Conservation (phyloP, 2,329 filamentous ascomycete species). For the Tolypocladium paradoxum region DNA sequence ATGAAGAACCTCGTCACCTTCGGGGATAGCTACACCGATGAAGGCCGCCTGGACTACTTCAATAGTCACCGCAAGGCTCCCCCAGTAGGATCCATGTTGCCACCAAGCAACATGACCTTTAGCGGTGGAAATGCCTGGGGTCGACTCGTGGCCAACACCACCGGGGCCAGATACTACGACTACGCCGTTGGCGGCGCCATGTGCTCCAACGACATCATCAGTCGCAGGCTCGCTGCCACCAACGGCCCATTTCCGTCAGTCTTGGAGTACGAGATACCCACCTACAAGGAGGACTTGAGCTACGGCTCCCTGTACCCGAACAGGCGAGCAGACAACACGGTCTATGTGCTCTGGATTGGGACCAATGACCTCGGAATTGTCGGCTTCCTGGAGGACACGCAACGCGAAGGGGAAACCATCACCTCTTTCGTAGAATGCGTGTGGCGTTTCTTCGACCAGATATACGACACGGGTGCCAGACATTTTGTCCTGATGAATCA, state of each 20-base stretch:
- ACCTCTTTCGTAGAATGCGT: slow-evolving; percentile 58
- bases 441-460: slow-evolving; percentile 47
- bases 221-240: slow-evolving; percentile 40
- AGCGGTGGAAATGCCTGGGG: slow-evolving; percentile 60
- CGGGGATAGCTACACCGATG: slow-evolving; percentile 69
- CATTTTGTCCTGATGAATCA: slow-evolving; percentile 64
- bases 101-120: slow-evolving; percentile 39
- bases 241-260: slow-evolving; percentile 50
- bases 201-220: slow-evolving; percentile 58
- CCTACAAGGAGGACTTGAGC: slow-evolving; percentile 39
- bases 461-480: slow-evolving; percentile 57
- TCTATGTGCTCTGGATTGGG: slow-evolving; percentile 71
- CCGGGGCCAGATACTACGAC: slow-evolving; percentile 47
- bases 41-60: slow-evolving; percentile 57
- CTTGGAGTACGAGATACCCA: slow-evolving; percentile 48
- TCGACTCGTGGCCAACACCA: slow-evolving; percentile 51
- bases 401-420: slow-evolving; percentile 48
- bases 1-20: slow-evolving; percentile 52
- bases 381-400: slow-evolving; percentile 56
- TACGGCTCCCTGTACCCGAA: slow-evolving; percentile 28
- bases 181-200: slow-evolving; percentile 66
- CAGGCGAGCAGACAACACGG: slow-evolving; percentile 45
- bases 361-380: slow-evolving; percentile 65
- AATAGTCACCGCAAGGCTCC: slow-evolving; percentile 48
- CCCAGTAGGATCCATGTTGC: slow-evolving; percentile 43